These are phyloP conservation scores for Cocos nucifera DNA, from an alignment of 176 grass and related monocot genomes.

Conservation along the genomic window DNA sequence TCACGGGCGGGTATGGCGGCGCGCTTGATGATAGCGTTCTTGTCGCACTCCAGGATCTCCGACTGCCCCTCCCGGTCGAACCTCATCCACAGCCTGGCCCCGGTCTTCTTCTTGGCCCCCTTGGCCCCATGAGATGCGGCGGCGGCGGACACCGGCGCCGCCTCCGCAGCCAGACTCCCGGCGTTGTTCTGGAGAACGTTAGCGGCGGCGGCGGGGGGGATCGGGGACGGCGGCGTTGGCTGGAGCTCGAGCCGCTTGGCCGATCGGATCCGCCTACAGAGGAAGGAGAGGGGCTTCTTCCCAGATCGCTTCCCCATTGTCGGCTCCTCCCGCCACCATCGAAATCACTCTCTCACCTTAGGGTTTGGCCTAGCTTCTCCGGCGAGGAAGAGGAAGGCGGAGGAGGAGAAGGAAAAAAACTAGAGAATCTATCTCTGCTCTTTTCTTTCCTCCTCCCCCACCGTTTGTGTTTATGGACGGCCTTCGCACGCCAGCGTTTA, in stretches of 20 bases:
- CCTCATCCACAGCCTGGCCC: constrained; percentile 68
- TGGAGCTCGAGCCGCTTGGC: constrained; percentile 17
- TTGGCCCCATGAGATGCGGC: background rate
- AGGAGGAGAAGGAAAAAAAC: no score
- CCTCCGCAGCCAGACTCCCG: background rate
- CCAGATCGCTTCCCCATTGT: constrained; percentile 71
- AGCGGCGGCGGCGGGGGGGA: constrained; percentile 13
- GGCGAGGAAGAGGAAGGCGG: no score
- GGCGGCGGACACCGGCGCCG: background rate
- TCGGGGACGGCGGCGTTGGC: constrained; percentile 8
- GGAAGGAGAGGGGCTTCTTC: constrained; percentile 60
- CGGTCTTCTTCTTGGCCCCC: constrained; percentile 68
- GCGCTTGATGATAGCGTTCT: constrained; percentile 64
- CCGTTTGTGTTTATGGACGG: no score
- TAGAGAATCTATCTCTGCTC: no score
- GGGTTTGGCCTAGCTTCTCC: no score
- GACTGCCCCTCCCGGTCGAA: constrained; percentile 59
- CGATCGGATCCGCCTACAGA: constrained; percentile 24
- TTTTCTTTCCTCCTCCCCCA: no score
- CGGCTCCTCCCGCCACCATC: constrained; percentile 1
- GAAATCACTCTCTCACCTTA: constrained; percentile 11
- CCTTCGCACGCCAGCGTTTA: no score
- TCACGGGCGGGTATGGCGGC: constrained; percentile 60
- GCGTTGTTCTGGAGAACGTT: background rate
- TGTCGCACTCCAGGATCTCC: constrained; percentile 79